These are phyloP conservation scores for Nemania sp. DNA, from an alignment of 2,329 filamentous ascomycete genomes.

Conservation along the genomic window DNA sequence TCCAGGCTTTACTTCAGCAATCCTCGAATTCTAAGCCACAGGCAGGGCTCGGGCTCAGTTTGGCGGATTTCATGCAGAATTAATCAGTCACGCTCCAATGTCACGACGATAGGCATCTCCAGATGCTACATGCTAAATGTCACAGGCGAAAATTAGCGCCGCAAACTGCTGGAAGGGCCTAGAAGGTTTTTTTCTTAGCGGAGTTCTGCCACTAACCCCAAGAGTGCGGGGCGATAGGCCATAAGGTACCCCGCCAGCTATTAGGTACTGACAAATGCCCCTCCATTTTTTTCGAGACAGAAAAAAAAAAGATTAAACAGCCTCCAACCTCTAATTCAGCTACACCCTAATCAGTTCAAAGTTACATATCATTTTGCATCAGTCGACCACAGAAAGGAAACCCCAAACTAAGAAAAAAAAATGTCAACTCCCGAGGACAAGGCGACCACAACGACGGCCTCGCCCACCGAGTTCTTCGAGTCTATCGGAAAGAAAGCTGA, in stretches of 20 bases:
- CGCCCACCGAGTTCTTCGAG: conserved; percentile 67
- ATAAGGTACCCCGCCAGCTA: conserved; percentile 53
- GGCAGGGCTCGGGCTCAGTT: conserved; percentile 59
- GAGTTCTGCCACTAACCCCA: conserved; percentile 23
- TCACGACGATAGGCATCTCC: neutral
- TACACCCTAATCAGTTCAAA: neutral
- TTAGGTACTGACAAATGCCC: conserved; percentile 50
- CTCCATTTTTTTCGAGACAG: conserved; percentile 52
- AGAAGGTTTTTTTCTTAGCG: conserved; percentile 22
- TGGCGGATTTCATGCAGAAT: conserved; percentile 67
- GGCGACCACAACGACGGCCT: conserved; percentile 50
- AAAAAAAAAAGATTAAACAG: conserved; percentile 16
- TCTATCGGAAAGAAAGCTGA: conserved; percentile 72
- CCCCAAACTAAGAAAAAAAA: conserved; percentile 22
- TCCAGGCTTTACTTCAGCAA: conserved; percentile 74
- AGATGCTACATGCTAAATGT: neutral
- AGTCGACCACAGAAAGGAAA: neutral
- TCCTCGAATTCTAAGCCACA: conserved; percentile 52
- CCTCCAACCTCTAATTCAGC: conserved; percentile 8
- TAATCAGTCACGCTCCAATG: conserved; percentile 29
- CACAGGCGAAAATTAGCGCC: neutral
- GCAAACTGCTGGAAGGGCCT: conserved; percentile 1
- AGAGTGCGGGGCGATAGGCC: conserved; percentile 24
- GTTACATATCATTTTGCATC: neutral
- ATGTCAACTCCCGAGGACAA: conserved; percentile 60